Base-by-base conservation (phyloP, 129 eudicot genomes). In the Chrysanthemum lavandulifolium region DNA sequence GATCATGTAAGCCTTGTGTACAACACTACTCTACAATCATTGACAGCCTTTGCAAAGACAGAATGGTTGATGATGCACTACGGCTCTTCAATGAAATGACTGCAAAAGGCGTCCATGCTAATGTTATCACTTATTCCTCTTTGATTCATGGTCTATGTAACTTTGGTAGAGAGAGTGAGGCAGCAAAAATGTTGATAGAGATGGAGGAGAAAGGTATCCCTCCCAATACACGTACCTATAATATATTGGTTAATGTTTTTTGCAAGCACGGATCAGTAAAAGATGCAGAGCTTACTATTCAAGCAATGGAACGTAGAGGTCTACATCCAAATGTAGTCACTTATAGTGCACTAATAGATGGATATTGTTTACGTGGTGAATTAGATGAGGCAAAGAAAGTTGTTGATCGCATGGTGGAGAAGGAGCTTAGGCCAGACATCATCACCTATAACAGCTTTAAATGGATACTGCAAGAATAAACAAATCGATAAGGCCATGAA, bases 341-440 rank as follows among this genome's bases (percentile, higher is more conserved):
- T 21, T 78, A 78, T 29, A 78, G 51, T 63, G 82, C 77, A 8
- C 31, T 78, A 10, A 54, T 78, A 3, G 76, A 78, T 54, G 89
- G 89, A 54, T 82, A 85, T 50, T 82, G 88, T 84, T 74, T 78
- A 15, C 62, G 76, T 23, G 88, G 81, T 45, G 65, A 78, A 73
- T 27, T 84, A 47, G 77, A 29, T 14, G 52, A 74, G 50, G 84
- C 78, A 1, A 19, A 47, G 18, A 48, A 75, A 43, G 77, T 80
- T 53, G 16, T 56, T 40, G 59, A 67, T 18, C 52, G 40, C 4
- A 70, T 80, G 80, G 36, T 55, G 54, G 50, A 47, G 45, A 68
- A 13, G 18, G 61, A 45, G 23, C 11, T 75, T 53, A 45, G 29
- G 6, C 82, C 82, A 12, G 48, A 72, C 50, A 48, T 72, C 0